A percentile compares a stretch with the other conserved stretches of the same genome.
Conservation (phyloP, 257 asterid genomes). For the Forsythia viridissima region DNA sequence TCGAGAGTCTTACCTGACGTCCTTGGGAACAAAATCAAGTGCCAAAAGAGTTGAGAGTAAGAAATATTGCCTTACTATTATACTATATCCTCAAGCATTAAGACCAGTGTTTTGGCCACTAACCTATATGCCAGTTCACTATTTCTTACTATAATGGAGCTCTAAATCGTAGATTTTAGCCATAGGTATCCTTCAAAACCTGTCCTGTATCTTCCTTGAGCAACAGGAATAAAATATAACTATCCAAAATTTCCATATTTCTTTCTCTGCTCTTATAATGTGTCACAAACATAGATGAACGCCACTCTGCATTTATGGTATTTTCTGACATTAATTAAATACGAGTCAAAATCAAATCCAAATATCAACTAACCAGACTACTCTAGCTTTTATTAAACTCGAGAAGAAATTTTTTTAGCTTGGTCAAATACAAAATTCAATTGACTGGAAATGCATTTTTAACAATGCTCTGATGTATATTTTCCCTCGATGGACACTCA, state of each 20-base stretch:
- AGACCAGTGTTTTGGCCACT: neutral
- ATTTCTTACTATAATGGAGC: neutral
- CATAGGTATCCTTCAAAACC: neutral
- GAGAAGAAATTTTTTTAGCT: neutral
- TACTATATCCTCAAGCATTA: neutral
- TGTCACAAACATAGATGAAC: neutral
- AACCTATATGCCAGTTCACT: neutral
- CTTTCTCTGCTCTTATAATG: neutral
- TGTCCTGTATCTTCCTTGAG: neutral
- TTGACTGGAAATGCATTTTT: neutral
- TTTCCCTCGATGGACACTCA: neutral
- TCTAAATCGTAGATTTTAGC: neutral
- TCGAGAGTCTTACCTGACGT: neutral
- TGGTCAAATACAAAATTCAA: neutral
- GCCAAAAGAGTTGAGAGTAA: neutral
- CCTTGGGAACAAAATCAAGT: neutral
- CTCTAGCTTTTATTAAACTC: neutral
- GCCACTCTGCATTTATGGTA: neutral
- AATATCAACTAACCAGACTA: neutral
- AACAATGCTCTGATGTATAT: neutral
- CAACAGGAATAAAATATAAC: neutral
- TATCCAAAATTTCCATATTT: neutral
- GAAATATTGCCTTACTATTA: neutral
- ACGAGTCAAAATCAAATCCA: neutral
- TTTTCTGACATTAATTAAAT: neutral